Evolutionary conservation across 2,329 filamentous ascomycete species (phyloP), one percentile per base, ranked within the genome.

Genomic region (Xylariaceae sp.): DNA sequence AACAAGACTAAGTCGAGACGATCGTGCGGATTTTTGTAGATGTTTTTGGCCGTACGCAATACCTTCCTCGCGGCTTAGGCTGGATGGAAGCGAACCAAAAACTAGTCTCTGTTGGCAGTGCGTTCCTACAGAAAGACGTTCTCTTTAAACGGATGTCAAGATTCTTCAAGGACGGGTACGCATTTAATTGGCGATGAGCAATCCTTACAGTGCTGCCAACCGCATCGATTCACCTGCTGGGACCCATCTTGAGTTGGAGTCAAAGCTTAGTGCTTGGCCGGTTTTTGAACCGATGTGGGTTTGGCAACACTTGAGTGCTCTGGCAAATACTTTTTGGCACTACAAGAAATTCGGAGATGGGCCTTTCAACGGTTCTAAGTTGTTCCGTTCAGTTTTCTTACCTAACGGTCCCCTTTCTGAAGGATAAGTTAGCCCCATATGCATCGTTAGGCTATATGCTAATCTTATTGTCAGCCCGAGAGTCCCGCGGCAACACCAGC

Each of bases 221-320:
- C 45, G 54, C 55, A 50, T 53, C 40, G 61, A 64, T 67, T 69
- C 70, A 69, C n/a, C n/a, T n/a, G 66, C 73, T 75, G 81, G 91
- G 90, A 91, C 89, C 89, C 91, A 91, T 91, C 89, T 84, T 71
- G 87, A 83, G 89, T 92, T 91, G 89, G 89, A 78, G 87, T 95
- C 91, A 95, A 91, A 92, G 91, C 79, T 86, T 91, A 78, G 90
- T 81, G 82, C 91, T 93, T 92, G 89, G 93, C 90, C 77, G 81
- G 77, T 63, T 67, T n/a, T 68, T 70, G 53, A 61, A 61, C 60
- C 53, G 66, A 64, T 68, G 67, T 66, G 40, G 52, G 55, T 41
- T 23, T 8, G 47, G 50, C 49, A 43, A 47, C 18, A 36, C 55
- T 35, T 35, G 37, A 27, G 48, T 45, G 46, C 55, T 51, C 51